These are phyloP conservation scores for Cyclostephanos invisitatus DNA, from an alignment of 108 stramenopile genomes.

Conservation along the genomic window DNA sequence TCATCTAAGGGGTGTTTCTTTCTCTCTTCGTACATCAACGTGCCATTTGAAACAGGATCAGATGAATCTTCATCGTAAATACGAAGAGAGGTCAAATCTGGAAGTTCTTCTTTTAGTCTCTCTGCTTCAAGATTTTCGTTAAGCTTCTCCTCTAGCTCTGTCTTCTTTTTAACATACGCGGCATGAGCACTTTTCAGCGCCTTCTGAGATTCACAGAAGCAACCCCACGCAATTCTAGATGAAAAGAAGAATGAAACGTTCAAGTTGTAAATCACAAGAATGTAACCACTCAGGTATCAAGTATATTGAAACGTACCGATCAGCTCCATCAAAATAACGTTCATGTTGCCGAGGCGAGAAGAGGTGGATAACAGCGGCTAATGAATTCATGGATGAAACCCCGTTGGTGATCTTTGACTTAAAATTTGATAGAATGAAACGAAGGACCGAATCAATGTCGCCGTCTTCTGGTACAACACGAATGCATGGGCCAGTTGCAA, in stretches of 20 bases:
- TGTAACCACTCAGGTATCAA: not conserved
- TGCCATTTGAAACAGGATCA: conserved; percentile 30
- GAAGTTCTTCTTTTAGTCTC: conserved; percentile 18
- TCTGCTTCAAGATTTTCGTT: conserved; percentile 61
- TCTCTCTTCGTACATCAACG: conserved; percentile 19
- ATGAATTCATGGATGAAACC: conserved; percentile 70
- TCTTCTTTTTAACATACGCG: conserved; percentile 65
- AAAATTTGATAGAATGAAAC: conserved; percentile 87
- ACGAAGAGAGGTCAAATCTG: conserved; percentile 12
- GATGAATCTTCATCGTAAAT: conserved; percentile 13
- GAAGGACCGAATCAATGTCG: conserved; percentile 73
- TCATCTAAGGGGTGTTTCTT: conserved; percentile 20
- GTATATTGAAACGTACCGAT: conserved; percentile 25
- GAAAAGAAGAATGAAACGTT: not conserved
- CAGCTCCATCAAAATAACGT: conserved; percentile 61
- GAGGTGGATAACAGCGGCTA: conserved; percentile 70
- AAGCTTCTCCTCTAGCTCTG: conserved; percentile 52
- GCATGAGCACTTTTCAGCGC: conserved; percentile 60
- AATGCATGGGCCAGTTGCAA: conserved; percentile 79
- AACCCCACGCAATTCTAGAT: conserved; percentile 70
- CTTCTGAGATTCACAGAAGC: conserved; percentile 85
- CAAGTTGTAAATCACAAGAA: too few relatives aligned
- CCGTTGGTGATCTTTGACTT: conserved; percentile 81
- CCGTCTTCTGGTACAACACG: conserved; percentile 58
- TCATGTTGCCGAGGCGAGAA: conserved; percentile 33